Base-by-base conservation (phyloP, 2,329 filamentous ascomycete genomes). In the Capronia americana region DNA sequence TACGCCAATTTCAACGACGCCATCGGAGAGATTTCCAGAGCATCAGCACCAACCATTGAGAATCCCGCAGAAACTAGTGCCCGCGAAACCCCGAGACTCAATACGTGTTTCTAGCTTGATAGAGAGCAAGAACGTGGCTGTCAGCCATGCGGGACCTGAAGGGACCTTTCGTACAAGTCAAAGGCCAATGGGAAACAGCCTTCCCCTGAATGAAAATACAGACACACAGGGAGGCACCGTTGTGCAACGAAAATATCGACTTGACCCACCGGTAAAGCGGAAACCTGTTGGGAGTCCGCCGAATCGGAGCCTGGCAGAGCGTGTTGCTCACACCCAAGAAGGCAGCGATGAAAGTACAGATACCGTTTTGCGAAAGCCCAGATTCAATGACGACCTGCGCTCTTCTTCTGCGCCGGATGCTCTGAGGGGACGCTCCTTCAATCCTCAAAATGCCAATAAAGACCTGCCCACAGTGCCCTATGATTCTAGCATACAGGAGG, bases 381-480 rank as follows among this genome's bases (percentile, higher is more conserved):
- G 48, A 24, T 68, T 65, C 17, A 54, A 73, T 24, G 44, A 24
- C 26, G 59, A 65, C 14, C 30, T 64, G 8, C 51, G 60, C 14
- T 61, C 64, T 23, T 70, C 64, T 50, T 65, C 65, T 6, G 69
- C 72, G 4, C 71, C 61, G 24, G 64, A 73, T 34, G 38, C 28
- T 14, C 28, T 28, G 11, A 51, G 17, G 6, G 58, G 32, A 26
- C 17, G 30, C 11, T 30, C 53, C 28, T 51, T 61, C 14, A 50
- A 26, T 38, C 26, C 58, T 20, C 20, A 51, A 4, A 17, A 79
- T 62, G 69, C 80, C 32, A 78, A 79, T 17, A 76, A 76, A 65
- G 74, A 74, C 38, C 73, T 75, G 12, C 77, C 74, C 12, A 77
- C 72, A 72, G 23, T 69, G 63, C 24, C 70, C 70, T n/a, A 66